Evolutionary conservation across 1,139 yeast genomes (phyloP), one percentile per base, ranked within the genome.

Genomic region (Yamadazyma triangularis): DNA sequence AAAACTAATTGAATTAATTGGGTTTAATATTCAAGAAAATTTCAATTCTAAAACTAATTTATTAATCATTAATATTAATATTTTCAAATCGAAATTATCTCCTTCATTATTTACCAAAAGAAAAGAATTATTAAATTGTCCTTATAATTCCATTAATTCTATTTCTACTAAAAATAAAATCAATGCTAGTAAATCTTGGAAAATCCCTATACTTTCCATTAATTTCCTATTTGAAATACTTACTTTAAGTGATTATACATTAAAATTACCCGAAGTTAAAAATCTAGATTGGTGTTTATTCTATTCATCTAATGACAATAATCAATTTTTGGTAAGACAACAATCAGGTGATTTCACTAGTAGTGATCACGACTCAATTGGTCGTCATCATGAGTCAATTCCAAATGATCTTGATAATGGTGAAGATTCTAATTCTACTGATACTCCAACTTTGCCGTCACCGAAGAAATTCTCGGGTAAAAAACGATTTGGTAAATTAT

Each of bases 41-140:
- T 61, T 88, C 33, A 73, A 76, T 6, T 55, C 70, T 13, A 60
- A 69, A 8, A 64, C 87, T 24, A 88, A 85, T 48, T 45, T 86
- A 12, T 58, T 88, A 22, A 55, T 88, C 3, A 68, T 86, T 2
- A 79, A 80, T 42, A 63, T 83, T 30, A 75, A 75, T 29, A 53
- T 77, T 27, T 71, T 71, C 37, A 63, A 61, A 36, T 26, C 28
- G 15, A 38, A 35, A 20, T 24, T 43, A 8, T 39, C 46, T 6
- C 31, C 41, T 2, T 42, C 53, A n/a, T 45, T 66, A 30, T 27
- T 42, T 19, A 23, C 25, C 13, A 53, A 60, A 25, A 64, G 58
- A 29, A 53, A 37, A 34, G 71, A 58, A 26, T 40, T 64, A 5
- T 31, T 63, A 16, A 49, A 58, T 26, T 66, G 73, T 40, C 68